phyloP scores from a whole-genome alignment of 2,329 filamentous ascomycete species.

The Fusarium euwallaceae region DNA sequence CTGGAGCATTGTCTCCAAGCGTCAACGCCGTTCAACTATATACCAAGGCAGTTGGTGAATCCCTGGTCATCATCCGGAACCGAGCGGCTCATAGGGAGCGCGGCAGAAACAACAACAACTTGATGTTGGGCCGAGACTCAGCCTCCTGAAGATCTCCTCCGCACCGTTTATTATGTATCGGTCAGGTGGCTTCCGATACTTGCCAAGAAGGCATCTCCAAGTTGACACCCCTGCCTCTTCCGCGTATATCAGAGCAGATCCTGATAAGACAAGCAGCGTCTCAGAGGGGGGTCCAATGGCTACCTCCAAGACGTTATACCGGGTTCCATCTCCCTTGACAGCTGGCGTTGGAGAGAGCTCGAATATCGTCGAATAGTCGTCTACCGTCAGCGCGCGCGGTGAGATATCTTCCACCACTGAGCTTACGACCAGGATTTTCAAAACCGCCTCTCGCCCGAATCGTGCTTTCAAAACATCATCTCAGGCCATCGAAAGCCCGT shows the following conservation, averaged over 20 bases:
- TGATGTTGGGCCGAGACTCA: constrained; percentile 17
- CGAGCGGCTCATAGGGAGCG: neutral
- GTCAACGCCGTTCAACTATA: neutral
- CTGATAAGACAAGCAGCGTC: neutral
- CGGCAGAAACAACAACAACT: constrained; percentile 1
- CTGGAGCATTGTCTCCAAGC: neutral
- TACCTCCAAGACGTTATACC: constrained; percentile 2
- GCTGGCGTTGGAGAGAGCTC: constrained; percentile 9
- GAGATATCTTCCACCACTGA: constrained; percentile 33
- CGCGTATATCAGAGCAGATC: constrained; percentile 10
- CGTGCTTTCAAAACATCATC: constrained; percentile 5
- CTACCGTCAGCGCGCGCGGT: neutral
- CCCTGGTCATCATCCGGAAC: neutral
- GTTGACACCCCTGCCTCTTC: constrained; percentile 2
- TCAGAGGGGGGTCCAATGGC: neutral
- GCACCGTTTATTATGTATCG: neutral
- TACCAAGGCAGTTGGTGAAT: neutral
- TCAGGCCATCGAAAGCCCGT: constrained; percentile 10
- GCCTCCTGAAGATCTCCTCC: constrained; percentile 8
- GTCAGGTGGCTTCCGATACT: neutral
- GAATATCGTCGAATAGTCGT: constrained; percentile 1
- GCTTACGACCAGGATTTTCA: constrained; percentile 6
- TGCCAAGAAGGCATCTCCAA: constrained; percentile 11
- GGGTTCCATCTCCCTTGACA: constrained; percentile 15
- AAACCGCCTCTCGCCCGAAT: constrained; percentile 1